Percentiles rank a stretch among this genome's conserved stretches.
Evolutionary conservation across 2,329 filamentous ascomycete genomes (phyloP).

Genomic region (Seiridium cupressi): DNA sequence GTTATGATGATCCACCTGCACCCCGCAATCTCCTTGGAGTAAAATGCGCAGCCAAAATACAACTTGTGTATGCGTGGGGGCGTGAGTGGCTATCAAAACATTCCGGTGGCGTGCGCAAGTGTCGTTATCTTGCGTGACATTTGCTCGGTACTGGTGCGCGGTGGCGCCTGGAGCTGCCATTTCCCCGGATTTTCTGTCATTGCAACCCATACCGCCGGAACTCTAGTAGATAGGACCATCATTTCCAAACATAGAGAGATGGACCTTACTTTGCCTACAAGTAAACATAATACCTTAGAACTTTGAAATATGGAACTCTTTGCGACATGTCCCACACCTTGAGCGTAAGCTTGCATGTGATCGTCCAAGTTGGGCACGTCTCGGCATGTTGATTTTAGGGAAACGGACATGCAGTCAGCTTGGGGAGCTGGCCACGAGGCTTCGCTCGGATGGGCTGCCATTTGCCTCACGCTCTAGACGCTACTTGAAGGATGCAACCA

Average conservation of each 20-base stretch:
- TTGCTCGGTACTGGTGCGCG: not conserved
- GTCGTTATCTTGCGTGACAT: not conserved
- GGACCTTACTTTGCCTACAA: not conserved
- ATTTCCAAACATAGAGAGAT: not conserved
- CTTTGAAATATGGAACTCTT: too few species aligned
- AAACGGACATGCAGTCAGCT: too few species aligned
- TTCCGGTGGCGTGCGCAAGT: not conserved
- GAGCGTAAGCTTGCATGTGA: too few species aligned
- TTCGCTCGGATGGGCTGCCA: too few species aligned
- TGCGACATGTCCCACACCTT: too few species aligned
- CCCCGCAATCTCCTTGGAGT: slow-evolving; percentile 6
- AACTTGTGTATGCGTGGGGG: not conserved
- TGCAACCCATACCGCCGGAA: not conserved
- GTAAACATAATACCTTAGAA: too few species aligned
- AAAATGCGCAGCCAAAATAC: not conserved
- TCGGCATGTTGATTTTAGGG: too few species aligned
- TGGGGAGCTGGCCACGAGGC: too few species aligned
- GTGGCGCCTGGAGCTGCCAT: not conserved
- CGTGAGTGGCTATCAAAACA: not conserved
- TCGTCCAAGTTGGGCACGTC: too few species aligned
- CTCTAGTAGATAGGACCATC: not conserved
- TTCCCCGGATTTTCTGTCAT: not conserved
- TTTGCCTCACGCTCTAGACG: too few species aligned
- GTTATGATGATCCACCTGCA: not conserved
- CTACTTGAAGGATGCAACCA: too few species aligned